Percentiles rank a stretch among this genome's conserved stretches.
Evolutionary conservation across 768 basidiomycete species (phyloP).

Genomic region (Suillus ampliporus): DNA sequence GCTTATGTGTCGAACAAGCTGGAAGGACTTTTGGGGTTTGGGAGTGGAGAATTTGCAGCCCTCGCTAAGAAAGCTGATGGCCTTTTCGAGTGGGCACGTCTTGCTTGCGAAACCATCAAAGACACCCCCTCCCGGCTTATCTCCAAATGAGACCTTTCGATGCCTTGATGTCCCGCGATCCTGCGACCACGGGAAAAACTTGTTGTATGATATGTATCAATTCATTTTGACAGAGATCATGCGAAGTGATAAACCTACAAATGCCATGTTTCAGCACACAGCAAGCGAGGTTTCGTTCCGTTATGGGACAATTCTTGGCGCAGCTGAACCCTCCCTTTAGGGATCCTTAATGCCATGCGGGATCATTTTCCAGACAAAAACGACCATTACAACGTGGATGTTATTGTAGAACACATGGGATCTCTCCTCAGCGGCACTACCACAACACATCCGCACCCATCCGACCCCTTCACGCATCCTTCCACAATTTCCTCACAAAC

Average conservation of each 20-base stretch:
- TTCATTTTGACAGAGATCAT: constrained; percentile 15
- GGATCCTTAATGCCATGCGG: constrained; percentile 6
- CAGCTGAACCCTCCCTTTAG: constrained; percentile 15
- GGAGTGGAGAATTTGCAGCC: neutral
- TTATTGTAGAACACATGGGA: constrained; percentile 11
- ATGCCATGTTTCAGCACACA: neutral
- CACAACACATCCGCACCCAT: constrained; percentile 3
- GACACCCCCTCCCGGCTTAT: neutral
- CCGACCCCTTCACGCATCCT: constrained; percentile 32
- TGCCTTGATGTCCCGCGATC: neutral
- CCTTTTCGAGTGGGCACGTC: constrained; percentile 15
- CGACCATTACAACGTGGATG: constrained; percentile 12
- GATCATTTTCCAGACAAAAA: constrained; percentile 1
- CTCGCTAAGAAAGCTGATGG: constrained; percentile 12
- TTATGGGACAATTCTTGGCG: constrained; percentile 15
- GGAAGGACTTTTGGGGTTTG: neutral
- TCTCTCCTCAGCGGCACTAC: constrained; percentile 16
- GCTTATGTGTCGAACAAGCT: constrained; percentile 12
- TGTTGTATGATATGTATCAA: constrained; percentile 15
- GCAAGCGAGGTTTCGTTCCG: constrained; percentile 12
- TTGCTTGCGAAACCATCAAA: constrained; percentile 19
- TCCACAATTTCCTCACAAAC: constrained; percentile 30
- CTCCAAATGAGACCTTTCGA: constrained; percentile 9
- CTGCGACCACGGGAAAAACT: constrained; percentile 1
- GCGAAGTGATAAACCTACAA: neutral